Base-by-base conservation (phyloP, 805 yeast genomes). In the Candida rishiriensis region DNA sequence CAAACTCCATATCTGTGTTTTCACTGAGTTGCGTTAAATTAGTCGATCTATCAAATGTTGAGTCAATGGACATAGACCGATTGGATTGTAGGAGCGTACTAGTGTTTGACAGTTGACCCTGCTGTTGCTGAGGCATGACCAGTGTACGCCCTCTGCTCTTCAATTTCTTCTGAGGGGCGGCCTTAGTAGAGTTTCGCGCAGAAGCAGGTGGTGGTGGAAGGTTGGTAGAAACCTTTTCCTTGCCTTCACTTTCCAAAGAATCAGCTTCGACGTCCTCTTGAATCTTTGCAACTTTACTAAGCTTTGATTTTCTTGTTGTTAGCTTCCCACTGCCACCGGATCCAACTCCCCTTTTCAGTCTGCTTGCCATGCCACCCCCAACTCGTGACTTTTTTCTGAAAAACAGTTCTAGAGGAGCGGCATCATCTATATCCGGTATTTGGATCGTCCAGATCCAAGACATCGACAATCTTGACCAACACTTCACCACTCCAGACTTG, bases 401-500 rank as follows among this genome's bases (percentile, higher is more conserved):
- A 53, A 81, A 83, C 0, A 82, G 64, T 45, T 79, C 85, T 40
- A 81, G 61, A 7, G 81, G 76, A 6, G 60, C 59, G 40, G 46
- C 49, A 35, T 56, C 55, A 7, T 61, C 30, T 29, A 73, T 64
- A 29, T 65, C 71, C 3, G 71, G 68, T 26, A 75, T 49, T 17
- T 67, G 60, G 18, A 71, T 55, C 40, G 74, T 71, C 86, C 87
- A 83, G n/a, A 70, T 60, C 71, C 80, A 81, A 2, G 71, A 61
- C 72, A 75, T 72, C 3, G 73, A 54, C 7, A 66, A 55, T 46
- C 88, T 69, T 16, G 83, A 79, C 73, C 78, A 83, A 49, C 87
- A 80, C 49, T 78, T 78, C 21, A 83, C 66, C 2, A 68, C 56
- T 3, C 83, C 81, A 39, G 64, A 64, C 49, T 69, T 73, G 48